These are phyloP conservation scores for Phlebopus sp. DNA, from an alignment of 1,284 basidiomycete species.

Conservation along the genomic window DNA sequence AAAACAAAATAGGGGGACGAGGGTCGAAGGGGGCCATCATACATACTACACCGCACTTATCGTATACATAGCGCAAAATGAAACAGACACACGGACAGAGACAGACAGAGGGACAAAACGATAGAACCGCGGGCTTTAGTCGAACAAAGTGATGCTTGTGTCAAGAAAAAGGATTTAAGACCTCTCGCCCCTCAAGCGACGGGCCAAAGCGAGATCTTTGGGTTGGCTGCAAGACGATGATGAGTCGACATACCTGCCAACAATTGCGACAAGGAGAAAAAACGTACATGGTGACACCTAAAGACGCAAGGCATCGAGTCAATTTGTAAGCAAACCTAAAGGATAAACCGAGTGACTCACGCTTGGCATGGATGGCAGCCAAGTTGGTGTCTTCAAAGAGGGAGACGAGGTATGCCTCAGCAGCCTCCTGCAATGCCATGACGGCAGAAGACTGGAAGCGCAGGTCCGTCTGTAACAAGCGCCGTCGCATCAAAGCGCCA, in stretches of 20 bases:
- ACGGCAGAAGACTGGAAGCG: slow-evolving; percentile 98
- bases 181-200: slow-evolving; percentile 87
- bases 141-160: slow-evolving; percentile 1
- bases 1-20: slow-evolving; percentile 2
- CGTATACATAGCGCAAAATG: slow-evolving; percentile 18
- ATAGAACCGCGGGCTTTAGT: slow-evolving; percentile 6
- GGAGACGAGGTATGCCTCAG: slow-evolving; percentile 96
- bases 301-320: slow-evolving; percentile 4
- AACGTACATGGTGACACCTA: slow-evolving; percentile 70
- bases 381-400: slow-evolving; percentile 93
- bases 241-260: slow-evolving; percentile 4
- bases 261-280: background rate
- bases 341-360: slow-evolving; percentile 33
- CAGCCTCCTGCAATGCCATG: slow-evolving; percentile 93
- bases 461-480: slow-evolving; percentile 67
- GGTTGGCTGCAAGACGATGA: slow-evolving; percentile 51
- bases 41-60: slow-evolving; percentile 33
- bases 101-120: background rate
- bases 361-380: slow-evolving; percentile 92
- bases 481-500: slow-evolving; percentile 4
- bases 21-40: slow-evolving; percentile 13
- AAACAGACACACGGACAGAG: slow-evolving; percentile 5
- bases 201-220: slow-evolving; percentile 86
- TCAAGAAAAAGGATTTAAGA: slow-evolving; percentile 47
- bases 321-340: background rate